Percentiles rank a stretch among this genome's conserved stretches.
phyloP scores from a whole-genome alignment of 345 rosid genomes.

The Microcos paniculata region DNA sequence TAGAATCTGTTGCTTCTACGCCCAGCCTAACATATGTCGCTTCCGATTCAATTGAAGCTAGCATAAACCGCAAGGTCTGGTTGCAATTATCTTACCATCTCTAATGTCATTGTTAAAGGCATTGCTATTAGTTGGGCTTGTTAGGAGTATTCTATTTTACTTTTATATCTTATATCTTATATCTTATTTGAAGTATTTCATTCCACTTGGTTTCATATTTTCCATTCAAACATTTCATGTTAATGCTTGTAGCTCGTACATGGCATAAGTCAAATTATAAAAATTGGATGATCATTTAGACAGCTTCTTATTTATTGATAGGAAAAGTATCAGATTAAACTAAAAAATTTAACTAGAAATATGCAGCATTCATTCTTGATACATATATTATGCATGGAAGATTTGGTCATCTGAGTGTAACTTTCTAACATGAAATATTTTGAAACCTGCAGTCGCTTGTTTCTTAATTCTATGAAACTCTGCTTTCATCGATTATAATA shows the following conservation, averaged over 20 bases:
- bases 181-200: background rate
- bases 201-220: background rate
- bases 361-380: background rate
- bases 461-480: background rate
- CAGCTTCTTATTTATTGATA: background rate
- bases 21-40: slow-evolving; percentile 30
- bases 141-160: background rate
- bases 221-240: background rate
- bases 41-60: slow-evolving; percentile 45
- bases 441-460: background rate
- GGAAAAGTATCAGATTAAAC: background rate
- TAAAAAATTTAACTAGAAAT: background rate
- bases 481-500: background rate
- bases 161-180: background rate
- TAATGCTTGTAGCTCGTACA: background rate
- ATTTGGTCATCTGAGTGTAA: background rate
- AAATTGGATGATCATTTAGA: background rate
- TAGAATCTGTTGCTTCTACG: slow-evolving; percentile 39
- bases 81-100: slow-evolving; percentile 5
- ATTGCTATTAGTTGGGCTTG: background rate
- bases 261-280: background rate
- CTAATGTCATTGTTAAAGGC: background rate
- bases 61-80: slow-evolving; percentile 68
- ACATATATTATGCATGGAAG: background rate
- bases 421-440: background rate